Base-by-base conservation (phyloP, 2,329 filamentous ascomycete species). In the Nemania bipapillata region DNA sequence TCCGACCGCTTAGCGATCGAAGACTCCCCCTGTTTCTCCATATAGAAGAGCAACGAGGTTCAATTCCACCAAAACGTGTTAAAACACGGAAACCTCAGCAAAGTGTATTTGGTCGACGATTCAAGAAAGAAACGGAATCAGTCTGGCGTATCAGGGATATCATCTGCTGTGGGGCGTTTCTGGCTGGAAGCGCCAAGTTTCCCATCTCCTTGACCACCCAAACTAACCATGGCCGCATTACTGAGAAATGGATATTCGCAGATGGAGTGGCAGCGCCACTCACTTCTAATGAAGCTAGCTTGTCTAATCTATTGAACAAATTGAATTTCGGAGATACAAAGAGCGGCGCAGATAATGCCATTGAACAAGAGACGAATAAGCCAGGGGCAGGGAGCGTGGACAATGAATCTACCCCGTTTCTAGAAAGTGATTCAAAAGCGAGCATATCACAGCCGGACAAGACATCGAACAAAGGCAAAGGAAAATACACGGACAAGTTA, bases 101-200 rank as follows among this genome's bases (percentile, higher is more conserved):
- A 53, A 75, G 76, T 50, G 74, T 77, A 17, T 71, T 76, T 4
- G 76, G 80, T 22, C 73, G 74, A 32, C 79, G 77, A 60, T 75
- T 81, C 47, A 71, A 73, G 4, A 66, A 75, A 17, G 74, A 79
- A 11, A 78, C 77, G 24, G 82, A 84, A 74, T 79, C 77, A n/a
- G 68, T 83, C 63, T 84, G 83, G 65, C 81, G 85, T 37, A 81
- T 84, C 12, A 76, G 86, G 54, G 85, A 86, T 55, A 81, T 85
- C 54, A 77, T 86, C 15, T 81, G 81, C 56, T 85, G 84, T 69
- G 85, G 83, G 17, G 81, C 85, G 53, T 82, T 84, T 62, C 74
- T 87, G 49, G 82, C 82, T 11, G 80, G 81, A 50, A 82, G 83
- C 24, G 66, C 71, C 1, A 72, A 73, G 22, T 81, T 82, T 30